These are phyloP conservation scores for Coemansia aciculifera DNA, from an alignment of 192 early-diverging fungal species.

Conservation along the genomic window DNA sequence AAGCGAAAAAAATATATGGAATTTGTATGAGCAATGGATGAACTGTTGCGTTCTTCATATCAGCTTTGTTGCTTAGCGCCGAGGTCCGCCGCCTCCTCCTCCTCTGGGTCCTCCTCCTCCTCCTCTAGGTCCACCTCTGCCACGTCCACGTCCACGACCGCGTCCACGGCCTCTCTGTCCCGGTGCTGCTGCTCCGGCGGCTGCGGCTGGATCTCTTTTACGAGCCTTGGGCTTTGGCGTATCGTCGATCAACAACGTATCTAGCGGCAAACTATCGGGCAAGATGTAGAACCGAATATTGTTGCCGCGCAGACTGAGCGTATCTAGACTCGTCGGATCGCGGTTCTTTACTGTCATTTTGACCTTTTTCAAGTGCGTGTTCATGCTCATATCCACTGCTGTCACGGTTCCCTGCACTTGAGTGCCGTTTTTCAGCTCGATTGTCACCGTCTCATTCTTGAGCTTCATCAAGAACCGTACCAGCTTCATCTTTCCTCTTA, in stretches of 20 bases:
- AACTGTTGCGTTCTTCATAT: not conserved
- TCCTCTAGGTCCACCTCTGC: conserved; percentile 64
- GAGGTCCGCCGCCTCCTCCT: conserved; percentile 29
- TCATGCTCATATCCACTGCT: conserved; percentile 99
- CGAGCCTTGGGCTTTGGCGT: conserved; percentile 91
- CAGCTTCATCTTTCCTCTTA: conserved; percentile 39
- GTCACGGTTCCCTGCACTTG: conserved; percentile 95
- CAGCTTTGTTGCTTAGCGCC: conserved; percentile 33
- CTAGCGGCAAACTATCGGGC: conserved; percentile 92
- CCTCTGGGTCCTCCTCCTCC: conserved; percentile 36
- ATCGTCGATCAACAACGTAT: conserved; percentile 95
- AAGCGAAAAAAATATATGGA: not conserved
- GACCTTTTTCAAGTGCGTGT: conserved; percentile 96
- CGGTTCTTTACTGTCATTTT: conserved; percentile 97
- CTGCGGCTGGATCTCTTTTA: conserved; percentile 63
- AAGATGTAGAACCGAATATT: conserved; percentile 94
- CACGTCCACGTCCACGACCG: conserved; percentile 69
- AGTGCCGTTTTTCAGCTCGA: conserved; percentile 99
- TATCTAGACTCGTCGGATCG: conserved; percentile 87
- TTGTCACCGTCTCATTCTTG: conserved; percentile 94
- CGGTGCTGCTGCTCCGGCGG: conserved; percentile 14
- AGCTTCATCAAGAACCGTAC: conserved; percentile 96
- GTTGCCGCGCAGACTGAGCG: conserved; percentile 93
- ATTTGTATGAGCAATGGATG: conserved; percentile 8
- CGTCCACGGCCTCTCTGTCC: conserved; percentile 62